Evolutionary conservation across 2,329 filamentous ascomycete genomes (phyloP).

Genomic region (Ceratocystis huliohia): DNA sequence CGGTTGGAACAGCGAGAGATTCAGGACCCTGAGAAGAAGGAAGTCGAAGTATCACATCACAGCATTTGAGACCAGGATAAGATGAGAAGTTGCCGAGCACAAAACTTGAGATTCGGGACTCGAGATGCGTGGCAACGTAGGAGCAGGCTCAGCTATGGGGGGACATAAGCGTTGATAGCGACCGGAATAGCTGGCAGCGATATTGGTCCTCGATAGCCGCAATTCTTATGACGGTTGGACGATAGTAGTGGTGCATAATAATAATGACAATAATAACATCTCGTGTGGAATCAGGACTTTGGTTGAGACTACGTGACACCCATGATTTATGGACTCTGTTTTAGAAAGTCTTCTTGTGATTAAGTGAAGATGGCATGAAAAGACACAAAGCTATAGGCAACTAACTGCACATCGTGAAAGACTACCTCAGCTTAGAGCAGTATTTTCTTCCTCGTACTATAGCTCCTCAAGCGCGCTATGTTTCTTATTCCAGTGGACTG

Average conservation of each 20-base stretch:
- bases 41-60: conserved; percentile 11
- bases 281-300: not conserved
- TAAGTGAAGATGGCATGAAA: too few relatives aligned
- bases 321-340: too few relatives aligned
- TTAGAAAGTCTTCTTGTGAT: too few relatives aligned
- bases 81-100: not conserved
- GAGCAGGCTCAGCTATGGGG: not conserved
- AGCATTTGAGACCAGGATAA: not conserved
- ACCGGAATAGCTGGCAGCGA: not conserved
- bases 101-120: not conserved
- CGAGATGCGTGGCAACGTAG: not conserved
- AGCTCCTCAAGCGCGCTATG: too few relatives aligned
- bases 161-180: not conserved
- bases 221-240: not conserved
- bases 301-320: not conserved
- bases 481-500: too few relatives aligned
- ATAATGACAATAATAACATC: not conserved
- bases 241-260: not conserved
- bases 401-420: too few relatives aligned
- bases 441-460: too few relatives aligned
- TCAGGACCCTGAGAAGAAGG: conserved; percentile 42
- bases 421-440: too few relatives aligned
- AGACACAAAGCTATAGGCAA: too few relatives aligned
- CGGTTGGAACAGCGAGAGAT: conserved; percentile 43
- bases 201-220: not conserved